Base-by-base conservation (phyloP, 1,284 basidiomycete genomes). In the Sparassis latifolia region DNA sequence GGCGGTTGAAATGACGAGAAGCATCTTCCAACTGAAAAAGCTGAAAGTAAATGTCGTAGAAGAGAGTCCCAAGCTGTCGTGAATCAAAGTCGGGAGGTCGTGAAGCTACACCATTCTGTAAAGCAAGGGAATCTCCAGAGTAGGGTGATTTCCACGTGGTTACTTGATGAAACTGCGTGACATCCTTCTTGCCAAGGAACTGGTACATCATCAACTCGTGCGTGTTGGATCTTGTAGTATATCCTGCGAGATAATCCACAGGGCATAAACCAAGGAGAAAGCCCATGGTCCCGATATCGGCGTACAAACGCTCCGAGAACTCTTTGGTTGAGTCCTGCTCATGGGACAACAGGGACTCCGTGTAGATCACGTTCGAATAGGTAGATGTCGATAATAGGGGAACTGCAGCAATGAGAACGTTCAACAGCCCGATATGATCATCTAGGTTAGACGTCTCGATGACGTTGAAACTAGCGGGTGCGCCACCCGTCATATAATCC, bases 371-470 rank as follows among this genome's bases (percentile, higher is more conserved):
- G 1, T 69, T 57, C 0, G 62, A 64, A 5, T 54, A 50, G 0
- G 63, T 52, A 5, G 58, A 52, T 1, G 55, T 57, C 6, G 53
- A 54, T 33, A 79, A 66, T 5, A 79, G 58, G 42, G 76, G 67
- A 33, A 53, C 40, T 1, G 70, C 60, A n/a, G 62, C 63, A 5
- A 72, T 48, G 32, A 81, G 62, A 27, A 80, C 52, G 54, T 81
- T 81, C n/a, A 80, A 51, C 12, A 79, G 60, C 0, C 78, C 79
- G 1, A 76, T 38, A 48, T 76, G 70, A 56, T 80, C 78, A 10
- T 63, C 58, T n/a, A 80, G 53, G 51, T 79, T 79, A 27, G 78
- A 79, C 0, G 79, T 77, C 41, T 81, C 76, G 49, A 82, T 76
- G 42, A 79, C 67, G 45, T 78, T 67, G 64, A 81, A 82, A 0